Base-by-base conservation (phyloP, 257 asterid species). In the Lantana camara region DNA sequence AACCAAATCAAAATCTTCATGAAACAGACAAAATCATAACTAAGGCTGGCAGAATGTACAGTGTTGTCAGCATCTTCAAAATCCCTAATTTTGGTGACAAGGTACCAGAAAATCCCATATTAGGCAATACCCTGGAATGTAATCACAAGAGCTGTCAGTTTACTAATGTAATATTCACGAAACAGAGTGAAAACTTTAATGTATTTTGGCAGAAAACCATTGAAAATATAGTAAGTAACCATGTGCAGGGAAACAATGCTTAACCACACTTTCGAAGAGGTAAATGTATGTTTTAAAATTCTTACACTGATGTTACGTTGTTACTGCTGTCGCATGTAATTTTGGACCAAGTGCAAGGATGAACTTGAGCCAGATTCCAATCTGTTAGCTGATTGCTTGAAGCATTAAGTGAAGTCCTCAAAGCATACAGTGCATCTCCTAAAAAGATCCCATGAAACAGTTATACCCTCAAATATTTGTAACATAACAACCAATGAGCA, bases 331-430 rank as follows among this genome's bases (percentile, higher is more conserved):
- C 97, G 50, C 99, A 93, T 55, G 60, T 79, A 37, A 93, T 78
- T 73, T 83, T 87, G 61, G 95, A 80, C 99, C 97, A 93, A 49
- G 97, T 90, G 79, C 99, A 93, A 0, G 99, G 99, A 69, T 80
- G 80, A 56, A 90, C 99, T 79, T 70, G 95, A 74, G 84, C 74
- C 60, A 49, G 80, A 53, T 85, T 82, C 99, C 99, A 93, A 66
- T 87, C 87, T 17, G 44, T 17, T 13, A 93, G 96, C 81, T 90
- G 95, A 79, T 40, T 65, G 48, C 15, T 40, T 6, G 97, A 77
- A 69, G 85, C 96, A 41, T 90, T 85, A 27, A 93, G 90, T 20
- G 94, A 82, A 22, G 1, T 57, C 79, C 57, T 87, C 80, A 93
- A 77, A 9, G 88, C 68, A 80, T 13, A 60, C 55, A 93, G 78